A percentile compares a stretch with the other conserved stretches of the same genome.
Evolutionary conservation across 1,284 basidiomycete species (phyloP).

Genomic region (Heterobasidion annosum): DNA sequence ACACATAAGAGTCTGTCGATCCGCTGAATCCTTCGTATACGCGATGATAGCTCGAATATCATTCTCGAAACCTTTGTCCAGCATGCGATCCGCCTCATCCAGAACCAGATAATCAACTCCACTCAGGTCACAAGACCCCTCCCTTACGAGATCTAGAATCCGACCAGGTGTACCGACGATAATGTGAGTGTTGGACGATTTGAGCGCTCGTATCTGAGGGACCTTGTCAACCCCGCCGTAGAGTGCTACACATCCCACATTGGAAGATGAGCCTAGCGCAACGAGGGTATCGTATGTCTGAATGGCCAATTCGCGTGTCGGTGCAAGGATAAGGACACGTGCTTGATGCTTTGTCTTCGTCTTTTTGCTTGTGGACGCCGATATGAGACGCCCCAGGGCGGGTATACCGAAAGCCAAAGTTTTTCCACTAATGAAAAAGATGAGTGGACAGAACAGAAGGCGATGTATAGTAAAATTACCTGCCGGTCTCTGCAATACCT

Average conservation of each 20-base stretch:
- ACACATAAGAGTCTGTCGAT: constrained; percentile 92
- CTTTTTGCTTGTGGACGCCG: constrained; percentile 17
- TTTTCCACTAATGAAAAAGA: constrained; percentile 64
- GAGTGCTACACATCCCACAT: constrained; percentile 74
- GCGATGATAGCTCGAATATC: constrained; percentile 93
- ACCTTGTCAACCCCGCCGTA: constrained; percentile 92
- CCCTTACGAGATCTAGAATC: constrained; percentile 83
- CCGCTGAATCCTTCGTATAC: constrained; percentile 54
- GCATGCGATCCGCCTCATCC: constrained; percentile 97
- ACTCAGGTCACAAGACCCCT: constrained; percentile 79
- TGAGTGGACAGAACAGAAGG: not conserved
- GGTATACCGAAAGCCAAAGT: constrained; percentile 96
- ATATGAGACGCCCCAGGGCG: constrained; percentile 64
- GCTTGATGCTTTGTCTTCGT: constrained; percentile 36
- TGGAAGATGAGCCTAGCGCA: constrained; percentile 49
- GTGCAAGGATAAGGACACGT: constrained; percentile 82
- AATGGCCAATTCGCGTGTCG: constrained; percentile 90
- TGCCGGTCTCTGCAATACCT: constrained; percentile 97
- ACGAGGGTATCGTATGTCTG: constrained; percentile 88
- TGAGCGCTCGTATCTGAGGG: constrained; percentile 63
- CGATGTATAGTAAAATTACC: constrained; percentile 26
- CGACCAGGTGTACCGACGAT: constrained; percentile 94
- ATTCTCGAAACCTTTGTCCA: constrained; percentile 98
- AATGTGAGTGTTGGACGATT: constrained; percentile 50
- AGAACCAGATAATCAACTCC: constrained; percentile 88